These are phyloP conservation scores for Puccinellia tenuiflora DNA, from an alignment of 176 grass and related monocot genomes.

Conservation along the genomic window DNA sequence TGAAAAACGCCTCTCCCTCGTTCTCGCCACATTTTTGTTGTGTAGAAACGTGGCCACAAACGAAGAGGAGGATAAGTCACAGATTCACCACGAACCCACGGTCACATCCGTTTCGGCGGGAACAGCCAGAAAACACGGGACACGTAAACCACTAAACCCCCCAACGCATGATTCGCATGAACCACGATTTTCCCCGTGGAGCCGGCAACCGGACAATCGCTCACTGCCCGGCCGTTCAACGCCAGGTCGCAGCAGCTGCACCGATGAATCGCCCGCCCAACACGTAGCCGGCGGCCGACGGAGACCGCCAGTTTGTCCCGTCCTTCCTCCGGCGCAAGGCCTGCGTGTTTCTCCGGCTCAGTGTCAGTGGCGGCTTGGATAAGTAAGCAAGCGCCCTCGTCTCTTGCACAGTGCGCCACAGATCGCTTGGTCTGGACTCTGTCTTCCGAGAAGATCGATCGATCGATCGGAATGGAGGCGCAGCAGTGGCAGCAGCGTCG, in stretches of 20 bases:
- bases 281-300: neutral
- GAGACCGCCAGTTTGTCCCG: neutral
- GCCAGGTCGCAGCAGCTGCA: neutral
- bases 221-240: neutral
- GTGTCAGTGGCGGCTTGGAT: neutral
- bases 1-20: no score
- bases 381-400: neutral
- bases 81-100: neutral
- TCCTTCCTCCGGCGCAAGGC: neutral
- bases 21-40: neutral
- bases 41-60: neutral
- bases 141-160: neutral
- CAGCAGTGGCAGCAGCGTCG: neutral
- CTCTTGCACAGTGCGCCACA: neutral
- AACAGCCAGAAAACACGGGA: neutral
- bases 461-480: conserved; percentile 6
- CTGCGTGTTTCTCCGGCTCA: neutral
- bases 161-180: neutral
- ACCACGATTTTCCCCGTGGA: neutral
- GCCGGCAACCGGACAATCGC: neutral
- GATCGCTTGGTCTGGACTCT: neutral
- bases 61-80: neutral
- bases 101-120: neutral
- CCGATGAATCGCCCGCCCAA: neutral
- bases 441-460: neutral